phyloP scores from a whole-genome alignment of 257 asterid genomes.

The Cinchona pubescens region DNA sequence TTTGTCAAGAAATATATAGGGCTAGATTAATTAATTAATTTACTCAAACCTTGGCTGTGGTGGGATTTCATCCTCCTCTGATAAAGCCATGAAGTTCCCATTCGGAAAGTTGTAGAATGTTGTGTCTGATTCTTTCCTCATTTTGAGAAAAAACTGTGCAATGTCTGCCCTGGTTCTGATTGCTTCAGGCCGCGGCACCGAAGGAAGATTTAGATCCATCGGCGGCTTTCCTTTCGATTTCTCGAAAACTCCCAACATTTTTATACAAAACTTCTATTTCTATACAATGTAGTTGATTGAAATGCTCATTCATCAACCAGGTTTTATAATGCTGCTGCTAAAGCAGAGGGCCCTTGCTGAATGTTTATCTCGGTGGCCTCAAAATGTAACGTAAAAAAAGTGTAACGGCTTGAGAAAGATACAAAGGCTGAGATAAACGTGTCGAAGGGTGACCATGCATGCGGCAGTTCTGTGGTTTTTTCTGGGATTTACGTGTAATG shows the following conservation, averaged over 20 bases:
- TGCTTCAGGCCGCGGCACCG: slow-evolving; percentile 19
- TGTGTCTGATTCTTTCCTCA: slow-evolving; percentile 44
- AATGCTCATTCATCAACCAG: not conserved
- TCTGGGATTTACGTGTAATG: not conserved
- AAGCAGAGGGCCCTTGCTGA: not conserved
- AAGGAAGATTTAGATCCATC: slow-evolving; percentile 37
- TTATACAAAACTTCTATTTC: not conserved
- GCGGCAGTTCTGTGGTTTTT: not conserved
- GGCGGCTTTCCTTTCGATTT: slow-evolving; percentile 46
- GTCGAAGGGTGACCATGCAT: not conserved
- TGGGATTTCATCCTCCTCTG: slow-evolving; percentile 51
- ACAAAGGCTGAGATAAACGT: not conserved
- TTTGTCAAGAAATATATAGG: too few species aligned
- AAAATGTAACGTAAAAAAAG: not conserved
- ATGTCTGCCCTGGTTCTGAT: slow-evolving; percentile 40
- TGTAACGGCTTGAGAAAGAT: not conserved
- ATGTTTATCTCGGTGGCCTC: not conserved
- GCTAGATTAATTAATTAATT: not conserved
- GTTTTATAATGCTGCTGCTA: not conserved
- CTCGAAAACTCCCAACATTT: slow-evolving; percentile 60
- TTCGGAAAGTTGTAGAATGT: slow-evolving; percentile 45
- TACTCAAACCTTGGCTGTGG: slow-evolving; percentile 43
- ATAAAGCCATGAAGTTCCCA: slow-evolving; percentile 59
- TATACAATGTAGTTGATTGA: too few species aligned
- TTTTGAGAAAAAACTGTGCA: slow-evolving; percentile 40